phyloP scores from a whole-genome alignment of 257 asterid species.

The Eustoma russellianum region DNA sequence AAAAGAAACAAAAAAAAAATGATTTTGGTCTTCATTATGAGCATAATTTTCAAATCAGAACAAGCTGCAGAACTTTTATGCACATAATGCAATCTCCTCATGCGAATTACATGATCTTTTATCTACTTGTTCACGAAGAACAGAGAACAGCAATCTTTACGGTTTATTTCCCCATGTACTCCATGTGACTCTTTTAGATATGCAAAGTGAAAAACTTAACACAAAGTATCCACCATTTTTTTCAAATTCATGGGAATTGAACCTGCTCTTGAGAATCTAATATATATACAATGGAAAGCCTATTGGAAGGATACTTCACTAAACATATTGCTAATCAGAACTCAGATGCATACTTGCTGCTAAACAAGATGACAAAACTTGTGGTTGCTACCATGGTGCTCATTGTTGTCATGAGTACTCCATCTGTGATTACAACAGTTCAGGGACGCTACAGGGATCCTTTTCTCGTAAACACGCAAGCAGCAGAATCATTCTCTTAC shows the following conservation, averaged over 20 bases:
- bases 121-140: background rate
- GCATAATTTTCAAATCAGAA: too few species aligned
- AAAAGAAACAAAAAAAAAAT: too few species aligned
- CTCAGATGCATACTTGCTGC: background rate
- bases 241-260: background rate
- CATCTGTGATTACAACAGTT: background rate
- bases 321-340: conserved; percentile 6
- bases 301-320: conserved; percentile 1
- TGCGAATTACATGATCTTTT: background rate
- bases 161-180: background rate
- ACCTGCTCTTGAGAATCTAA: background rate
- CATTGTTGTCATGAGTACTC: conserved; percentile 6
- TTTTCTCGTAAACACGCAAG: conserved; percentile 6
- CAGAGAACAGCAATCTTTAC: background rate
- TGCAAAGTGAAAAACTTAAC: background rate
- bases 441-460: conserved; percentile 14
- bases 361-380: conserved; percentile 13
- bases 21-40: too few species aligned
- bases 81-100: background rate
- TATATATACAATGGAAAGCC: conserved; percentile 6
- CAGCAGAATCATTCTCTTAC: conserved; percentile 16
- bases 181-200: conserved; percentile 9
- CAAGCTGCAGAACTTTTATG: too few species aligned
- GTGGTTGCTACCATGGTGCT: conserved; percentile 5
- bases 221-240: conserved; percentile 1